A percentile compares a stretch with the other conserved stretches of the same genome.
phyloP scores from a whole-genome alignment of 495 filamentous ascomycete species.

The Penicillium manginii region DNA sequence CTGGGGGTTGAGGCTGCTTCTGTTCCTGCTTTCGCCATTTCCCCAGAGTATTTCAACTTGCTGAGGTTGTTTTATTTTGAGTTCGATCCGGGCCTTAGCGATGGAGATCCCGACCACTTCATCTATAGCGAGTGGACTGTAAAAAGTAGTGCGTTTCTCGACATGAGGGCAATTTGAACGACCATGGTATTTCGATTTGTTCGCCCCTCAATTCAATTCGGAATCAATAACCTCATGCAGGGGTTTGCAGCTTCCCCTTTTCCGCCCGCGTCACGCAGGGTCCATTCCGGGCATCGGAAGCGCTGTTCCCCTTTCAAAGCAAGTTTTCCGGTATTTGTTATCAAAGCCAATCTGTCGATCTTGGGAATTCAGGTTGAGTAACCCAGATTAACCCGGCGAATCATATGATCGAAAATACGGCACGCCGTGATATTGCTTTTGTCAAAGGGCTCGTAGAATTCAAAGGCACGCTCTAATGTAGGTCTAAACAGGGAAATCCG shows the following conservation, averaged over 20 bases:
- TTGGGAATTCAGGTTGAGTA: slow-evolving; percentile 5
- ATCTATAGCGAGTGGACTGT: no score
- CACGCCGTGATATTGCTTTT: slow-evolving; percentile 6
- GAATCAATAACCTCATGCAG: slow-evolving; percentile 17
- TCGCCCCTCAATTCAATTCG: not conserved
- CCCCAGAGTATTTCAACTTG: slow-evolving; percentile 4
- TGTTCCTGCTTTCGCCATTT: not conserved
- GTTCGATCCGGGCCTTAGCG: not conserved
- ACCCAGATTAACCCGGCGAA: not conserved
- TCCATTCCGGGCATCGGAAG: not conserved
- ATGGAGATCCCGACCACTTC: not conserved
- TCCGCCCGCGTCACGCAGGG: slow-evolving; percentile 2
- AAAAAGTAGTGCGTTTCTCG: no score
- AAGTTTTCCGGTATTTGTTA: not conserved
- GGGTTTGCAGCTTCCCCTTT: slow-evolving; percentile 7
- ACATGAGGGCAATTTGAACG: not conserved
- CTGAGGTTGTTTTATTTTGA: not conserved
- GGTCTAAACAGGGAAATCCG: slow-evolving; percentile 1
- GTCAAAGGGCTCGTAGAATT: not conserved
- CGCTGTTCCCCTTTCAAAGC: not conserved
- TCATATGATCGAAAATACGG: not conserved
- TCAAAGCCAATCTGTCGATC: slow-evolving; percentile 8
- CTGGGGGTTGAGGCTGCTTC: not conserved
- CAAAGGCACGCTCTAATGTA: not conserved
- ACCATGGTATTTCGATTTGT: not conserved